phyloP scores from a whole-genome alignment of 306 rosid genomes.

The Urtica urens region DNA sequence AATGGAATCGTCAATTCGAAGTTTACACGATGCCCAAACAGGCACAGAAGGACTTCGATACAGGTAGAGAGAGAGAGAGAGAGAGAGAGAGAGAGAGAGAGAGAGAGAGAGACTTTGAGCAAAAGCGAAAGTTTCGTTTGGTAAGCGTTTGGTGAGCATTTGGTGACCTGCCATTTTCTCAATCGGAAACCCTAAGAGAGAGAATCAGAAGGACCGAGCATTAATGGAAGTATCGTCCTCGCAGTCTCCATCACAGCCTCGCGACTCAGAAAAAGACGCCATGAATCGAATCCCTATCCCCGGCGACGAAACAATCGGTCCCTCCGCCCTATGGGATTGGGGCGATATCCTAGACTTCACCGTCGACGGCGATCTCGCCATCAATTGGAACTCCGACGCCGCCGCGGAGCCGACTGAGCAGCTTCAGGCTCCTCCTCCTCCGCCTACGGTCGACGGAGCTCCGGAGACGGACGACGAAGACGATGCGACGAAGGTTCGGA shows the following conservation, averaged over 20 bases:
- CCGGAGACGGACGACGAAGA: slow-evolving; percentile 12
- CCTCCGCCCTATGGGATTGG: slow-evolving; percentile 44
- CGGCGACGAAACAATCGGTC: slow-evolving; percentile 12
- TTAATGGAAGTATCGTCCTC: slow-evolving; percentile 3
- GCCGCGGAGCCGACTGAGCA: background rate
- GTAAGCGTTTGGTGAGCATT: slow-evolving; percentile 10
- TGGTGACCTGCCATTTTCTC: slow-evolving; percentile 7
- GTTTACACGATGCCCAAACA: background rate
- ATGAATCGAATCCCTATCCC: slow-evolving; percentile 1
- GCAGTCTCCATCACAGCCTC: background rate
- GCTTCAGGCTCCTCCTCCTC: background rate
- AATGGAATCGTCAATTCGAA: background rate
- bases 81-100: background rate
- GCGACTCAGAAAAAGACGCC: slow-evolving; percentile 25
- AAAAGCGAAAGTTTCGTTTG: slow-evolving; percentile 2
- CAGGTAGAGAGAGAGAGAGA: background rate
- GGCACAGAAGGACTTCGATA: too few species aligned
- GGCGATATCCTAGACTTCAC: slow-evolving; percentile 46
- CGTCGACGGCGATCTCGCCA: slow-evolving; percentile 20
- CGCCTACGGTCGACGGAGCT: background rate
- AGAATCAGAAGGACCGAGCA: background rate
- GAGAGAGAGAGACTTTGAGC: background rate
- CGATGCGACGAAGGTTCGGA: slow-evolving; percentile 34
- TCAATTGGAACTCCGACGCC: slow-evolving; percentile 15
- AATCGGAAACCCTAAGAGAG: background rate